Evolutionary conservation across 257 asterid genomes (phyloP), one percentile per base, ranked within the genome.

Genomic region (Plantago major): DNA sequence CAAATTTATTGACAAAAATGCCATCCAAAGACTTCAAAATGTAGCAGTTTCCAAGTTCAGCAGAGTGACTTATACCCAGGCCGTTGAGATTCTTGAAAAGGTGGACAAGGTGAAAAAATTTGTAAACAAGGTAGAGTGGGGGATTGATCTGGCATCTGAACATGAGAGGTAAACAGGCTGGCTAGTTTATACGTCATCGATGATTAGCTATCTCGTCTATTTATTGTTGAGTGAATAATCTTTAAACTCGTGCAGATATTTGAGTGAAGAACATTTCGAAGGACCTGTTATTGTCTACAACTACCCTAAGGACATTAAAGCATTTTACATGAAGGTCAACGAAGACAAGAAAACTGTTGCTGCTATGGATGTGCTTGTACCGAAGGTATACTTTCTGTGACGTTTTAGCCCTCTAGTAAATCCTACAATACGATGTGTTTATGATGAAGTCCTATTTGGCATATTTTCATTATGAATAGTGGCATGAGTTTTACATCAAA

Each of bases 361-460:
- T 52, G 99, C 99, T 26, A 93, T 93, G 99, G 99, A 93, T 68
- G 94, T 89, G 64, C 99, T 93, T 65, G 99, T 93, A 60, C 99
- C 99, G 9, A 93, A 87, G 91, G 99, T 89, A 55, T 10, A 63
- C n/a, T 47, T 28, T 18, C 14, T 54, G 8, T 46, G 10, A 33
- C 12, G 16, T 26, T 55, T 10, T 42, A 14, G 28, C 33, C 46
- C 42, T 53, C 58, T 28, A 12, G 10, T 10, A 14, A 19, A 22
- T 38, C 42, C 38, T 5, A 30, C 26, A 11, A 1, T 53, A 9
- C 1, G n/a, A 19, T 12, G 10, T 22, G 8, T 12, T 22, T 22
- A 10, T 49, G 15, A 16, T n/a, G 54, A 40, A 53, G 26, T 19
- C 4, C 7, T 26, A 33, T 33, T 22, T 7, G 40, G 40, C 40